Percentiles rank a stretch among this genome's conserved stretches.
Evolutionary conservation across 2,329 filamentous ascomycete species (phyloP).

Genomic region (Geosmithia morbida): DNA sequence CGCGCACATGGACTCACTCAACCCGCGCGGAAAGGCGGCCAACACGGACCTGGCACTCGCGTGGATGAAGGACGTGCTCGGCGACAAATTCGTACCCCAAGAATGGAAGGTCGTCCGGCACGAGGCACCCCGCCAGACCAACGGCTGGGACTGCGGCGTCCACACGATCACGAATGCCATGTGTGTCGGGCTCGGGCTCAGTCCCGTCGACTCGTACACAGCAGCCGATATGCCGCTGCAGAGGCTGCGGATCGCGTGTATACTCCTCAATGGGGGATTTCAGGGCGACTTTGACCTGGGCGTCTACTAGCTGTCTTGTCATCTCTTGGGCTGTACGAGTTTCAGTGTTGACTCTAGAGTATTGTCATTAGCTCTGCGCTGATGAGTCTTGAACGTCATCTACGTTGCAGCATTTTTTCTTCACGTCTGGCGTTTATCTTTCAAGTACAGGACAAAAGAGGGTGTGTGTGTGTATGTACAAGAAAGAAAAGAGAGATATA

Average conservation of each 20-base stretch:
- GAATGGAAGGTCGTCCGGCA: conserved; percentile 47
- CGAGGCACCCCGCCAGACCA: conserved; percentile 42
- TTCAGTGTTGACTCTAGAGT: too few relatives aligned
- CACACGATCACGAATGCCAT: conserved; percentile 63
- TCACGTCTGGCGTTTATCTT: background rate
- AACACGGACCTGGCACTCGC: conserved; percentile 28
- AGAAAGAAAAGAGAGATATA: too few relatives aligned
- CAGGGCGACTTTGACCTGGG: conserved; percentile 40
- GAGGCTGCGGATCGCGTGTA: conserved; percentile 46
- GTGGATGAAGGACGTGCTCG: conserved; percentile 45
- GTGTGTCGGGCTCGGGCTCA: conserved; percentile 39
- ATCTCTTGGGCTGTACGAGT: too few relatives aligned
- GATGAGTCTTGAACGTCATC: too few relatives aligned
- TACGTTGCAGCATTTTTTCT: too few relatives aligned
- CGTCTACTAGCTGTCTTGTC: conserved; percentile 17
- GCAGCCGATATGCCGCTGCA: conserved; percentile 42
- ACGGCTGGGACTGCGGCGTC: conserved; percentile 63
- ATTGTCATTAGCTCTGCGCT: too few relatives aligned
- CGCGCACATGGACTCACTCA: conserved; percentile 57
- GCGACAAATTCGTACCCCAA: conserved; percentile 31
- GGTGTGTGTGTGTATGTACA: background rate
- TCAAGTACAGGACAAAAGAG: background rate
- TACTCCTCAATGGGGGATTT: conserved; percentile 55
- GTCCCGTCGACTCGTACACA: conserved; percentile 32
- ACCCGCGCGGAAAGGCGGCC: conserved; percentile 18